Evolutionary conservation across 192 early-diverging fungal species (phyloP).

Genomic region (Fimicolochytrium jonesii): DNA sequence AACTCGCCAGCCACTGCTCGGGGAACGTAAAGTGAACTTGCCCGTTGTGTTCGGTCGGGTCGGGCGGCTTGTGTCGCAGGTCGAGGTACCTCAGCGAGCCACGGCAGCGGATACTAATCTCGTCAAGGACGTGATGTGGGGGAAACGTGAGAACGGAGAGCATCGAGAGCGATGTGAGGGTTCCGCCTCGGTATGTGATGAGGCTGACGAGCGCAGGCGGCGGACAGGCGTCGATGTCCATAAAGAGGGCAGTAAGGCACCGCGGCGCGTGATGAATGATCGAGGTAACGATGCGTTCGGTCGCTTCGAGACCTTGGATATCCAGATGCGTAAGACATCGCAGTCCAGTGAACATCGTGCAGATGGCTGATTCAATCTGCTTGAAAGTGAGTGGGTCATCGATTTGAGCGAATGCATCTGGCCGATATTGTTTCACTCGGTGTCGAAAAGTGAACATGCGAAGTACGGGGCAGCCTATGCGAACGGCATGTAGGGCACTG

Average conservation of each 20-base stretch:
- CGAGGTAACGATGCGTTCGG: background rate
- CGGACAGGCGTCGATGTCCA: conserved; percentile 17
- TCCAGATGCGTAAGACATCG: conserved; percentile 5
- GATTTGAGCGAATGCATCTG: no score
- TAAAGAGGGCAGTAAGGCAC: background rate
- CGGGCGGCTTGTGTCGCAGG: conserved; percentile 12
- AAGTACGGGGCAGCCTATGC: no score
- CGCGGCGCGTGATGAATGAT: background rate
- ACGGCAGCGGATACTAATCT: background rate
- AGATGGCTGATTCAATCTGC: no score
- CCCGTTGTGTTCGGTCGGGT: background rate
- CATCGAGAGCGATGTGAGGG: conserved; percentile 4
- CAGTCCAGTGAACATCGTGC: background rate
- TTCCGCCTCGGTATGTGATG: background rate
- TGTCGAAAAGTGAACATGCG: no score
- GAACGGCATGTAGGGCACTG: no score
- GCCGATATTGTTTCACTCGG: no score
- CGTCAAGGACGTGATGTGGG: background rate
- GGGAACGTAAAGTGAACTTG: background rate
- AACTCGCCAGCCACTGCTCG: background rate
- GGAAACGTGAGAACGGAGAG: conserved; percentile 3
- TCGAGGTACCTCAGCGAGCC: background rate
- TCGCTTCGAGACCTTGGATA: conserved; percentile 12
- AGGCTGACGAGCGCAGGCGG: background rate
- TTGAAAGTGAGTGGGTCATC: no score